Conservation (phyloP, 345 rosid species). For the Schrenkiella parvula region DNA sequence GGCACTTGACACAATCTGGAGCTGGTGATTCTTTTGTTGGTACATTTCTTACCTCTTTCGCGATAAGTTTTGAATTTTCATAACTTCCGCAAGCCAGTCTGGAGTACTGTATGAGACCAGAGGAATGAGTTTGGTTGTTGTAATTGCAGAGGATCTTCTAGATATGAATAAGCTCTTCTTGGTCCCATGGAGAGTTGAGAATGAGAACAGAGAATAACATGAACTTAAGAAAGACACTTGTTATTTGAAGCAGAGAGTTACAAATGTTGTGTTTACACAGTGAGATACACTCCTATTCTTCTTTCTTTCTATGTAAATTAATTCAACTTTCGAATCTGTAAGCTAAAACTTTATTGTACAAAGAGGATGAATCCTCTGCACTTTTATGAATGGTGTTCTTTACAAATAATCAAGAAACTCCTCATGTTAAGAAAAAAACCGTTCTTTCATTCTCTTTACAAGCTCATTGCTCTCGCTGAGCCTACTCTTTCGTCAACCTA, state of each 20-base stretch:
- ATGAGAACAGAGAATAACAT: background rate
- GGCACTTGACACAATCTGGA: background rate
- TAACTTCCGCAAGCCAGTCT: background rate
- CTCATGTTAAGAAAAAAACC: background rate
- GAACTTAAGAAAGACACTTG: background rate
- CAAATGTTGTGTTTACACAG: slow-evolving; percentile 26
- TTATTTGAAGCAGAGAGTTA: slow-evolving; percentile 24
- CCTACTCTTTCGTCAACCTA: slow-evolving; percentile 57
- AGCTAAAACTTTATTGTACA: slow-evolving; percentile 25
- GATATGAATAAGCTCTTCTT: background rate
- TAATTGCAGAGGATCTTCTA: background rate
- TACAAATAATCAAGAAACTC: slow-evolving; percentile 31
- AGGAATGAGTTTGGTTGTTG: background rate
- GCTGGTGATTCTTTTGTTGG: background rate
- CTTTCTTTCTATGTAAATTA: slow-evolving; percentile 25
- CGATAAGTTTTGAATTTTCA: background rate
- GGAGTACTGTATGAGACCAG: background rate
- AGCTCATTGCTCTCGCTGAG: slow-evolving; percentile 66
- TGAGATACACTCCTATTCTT: slow-evolving; percentile 20
- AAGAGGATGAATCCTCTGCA: slow-evolving; percentile 8
- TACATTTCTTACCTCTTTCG: background rate
- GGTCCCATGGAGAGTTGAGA: background rate
- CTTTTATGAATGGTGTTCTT: slow-evolving; percentile 32
- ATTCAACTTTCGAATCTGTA: slow-evolving; percentile 17
- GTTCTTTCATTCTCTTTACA: slow-evolving; percentile 38